These are phyloP conservation scores for Penicillium thymicola DNA, from an alignment of 2,329 filamentous ascomycete genomes.

Conservation along the genomic window DNA sequence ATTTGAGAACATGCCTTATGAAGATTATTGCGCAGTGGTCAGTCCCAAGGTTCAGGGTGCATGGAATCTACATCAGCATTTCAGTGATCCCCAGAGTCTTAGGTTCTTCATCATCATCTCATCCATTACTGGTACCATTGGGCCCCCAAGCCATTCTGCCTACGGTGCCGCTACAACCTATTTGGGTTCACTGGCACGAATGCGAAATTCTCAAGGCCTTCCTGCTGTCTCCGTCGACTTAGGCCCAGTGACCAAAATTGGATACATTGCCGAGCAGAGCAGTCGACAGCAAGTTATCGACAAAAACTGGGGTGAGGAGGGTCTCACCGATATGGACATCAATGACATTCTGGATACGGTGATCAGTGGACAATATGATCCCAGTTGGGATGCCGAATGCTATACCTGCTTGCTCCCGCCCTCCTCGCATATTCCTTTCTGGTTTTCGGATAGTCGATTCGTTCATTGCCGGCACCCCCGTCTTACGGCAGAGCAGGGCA, in stretches of 20 bases:
- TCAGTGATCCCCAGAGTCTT: not conserved
- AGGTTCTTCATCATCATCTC: not conserved
- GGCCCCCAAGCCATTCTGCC: not conserved
- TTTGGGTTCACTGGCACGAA: not conserved
- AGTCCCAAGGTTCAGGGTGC: not conserved
- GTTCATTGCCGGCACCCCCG: not conserved
- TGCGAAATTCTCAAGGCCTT: not conserved
- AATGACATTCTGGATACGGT: not conserved
- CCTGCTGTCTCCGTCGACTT: not conserved
- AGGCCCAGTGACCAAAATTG: not conserved
- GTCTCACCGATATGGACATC: not conserved
- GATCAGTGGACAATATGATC: not conserved
- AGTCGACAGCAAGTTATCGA: not conserved
- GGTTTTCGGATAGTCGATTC: not conserved
- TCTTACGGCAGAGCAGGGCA: not conserved
- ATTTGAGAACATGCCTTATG: not conserved
- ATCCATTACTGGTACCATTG: not conserved
- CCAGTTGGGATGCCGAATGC: not conserved
- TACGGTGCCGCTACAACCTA: not conserved
- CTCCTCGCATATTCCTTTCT: not conserved
- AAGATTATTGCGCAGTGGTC: not conserved
- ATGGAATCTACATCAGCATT: not conserved
- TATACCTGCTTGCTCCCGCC: not conserved
- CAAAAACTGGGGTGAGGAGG: not conserved
- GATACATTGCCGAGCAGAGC: not conserved